phyloP scores from a whole-genome alignment of 1,284 basidiomycete species.

The Rhizoctonia solani region DNA sequence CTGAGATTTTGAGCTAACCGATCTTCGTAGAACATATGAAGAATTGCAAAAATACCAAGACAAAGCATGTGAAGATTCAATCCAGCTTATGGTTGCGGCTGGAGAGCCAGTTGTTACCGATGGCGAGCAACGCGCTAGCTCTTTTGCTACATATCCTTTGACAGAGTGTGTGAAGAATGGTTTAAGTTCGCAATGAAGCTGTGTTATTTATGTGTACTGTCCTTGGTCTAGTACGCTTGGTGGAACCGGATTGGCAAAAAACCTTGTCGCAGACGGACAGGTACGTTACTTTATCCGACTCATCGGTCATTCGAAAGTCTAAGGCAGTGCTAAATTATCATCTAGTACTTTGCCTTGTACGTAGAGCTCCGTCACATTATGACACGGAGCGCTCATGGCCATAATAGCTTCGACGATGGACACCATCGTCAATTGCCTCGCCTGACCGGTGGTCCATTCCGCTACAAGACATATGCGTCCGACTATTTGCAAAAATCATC shows the following conservation, averaged over 20 bases:
- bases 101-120: slow-evolving; percentile 39
- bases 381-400: not conserved
- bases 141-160: slow-evolving; percentile 41
- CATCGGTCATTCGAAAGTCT: not conserved
- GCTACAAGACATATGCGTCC: slow-evolving; percentile 39
- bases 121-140: slow-evolving; percentile 39
- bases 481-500: slow-evolving; percentile 38
- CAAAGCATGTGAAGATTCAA: slow-evolving; percentile 38
- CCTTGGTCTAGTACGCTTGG: slow-evolving; percentile 35
- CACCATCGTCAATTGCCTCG: slow-evolving; percentile 40
- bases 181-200: not conserved
- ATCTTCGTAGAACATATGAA: slow-evolving; percentile 9
- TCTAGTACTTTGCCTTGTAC: slow-evolving; percentile 15
- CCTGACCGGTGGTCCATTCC: slow-evolving; percentile 39
- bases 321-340: not conserved
- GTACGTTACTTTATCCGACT: not conserved
- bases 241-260: slow-evolving; percentile 39
- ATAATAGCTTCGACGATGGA: slow-evolving; percentile 40
- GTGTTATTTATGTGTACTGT: not conserved
- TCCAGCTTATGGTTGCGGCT: slow-evolving; percentile 36
- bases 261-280: slow-evolving; percentile 38
- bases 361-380: slow-evolving; percentile 23
- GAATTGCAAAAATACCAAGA: slow-evolving; percentile 38
- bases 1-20: not conserved
- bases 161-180: slow-evolving; percentile 20